A percentile compares a stretch with the other conserved stretches of the same genome.
Conservation (phyloP, 805 yeast species). For the Lipomyces spencermartinsiae region DNA sequence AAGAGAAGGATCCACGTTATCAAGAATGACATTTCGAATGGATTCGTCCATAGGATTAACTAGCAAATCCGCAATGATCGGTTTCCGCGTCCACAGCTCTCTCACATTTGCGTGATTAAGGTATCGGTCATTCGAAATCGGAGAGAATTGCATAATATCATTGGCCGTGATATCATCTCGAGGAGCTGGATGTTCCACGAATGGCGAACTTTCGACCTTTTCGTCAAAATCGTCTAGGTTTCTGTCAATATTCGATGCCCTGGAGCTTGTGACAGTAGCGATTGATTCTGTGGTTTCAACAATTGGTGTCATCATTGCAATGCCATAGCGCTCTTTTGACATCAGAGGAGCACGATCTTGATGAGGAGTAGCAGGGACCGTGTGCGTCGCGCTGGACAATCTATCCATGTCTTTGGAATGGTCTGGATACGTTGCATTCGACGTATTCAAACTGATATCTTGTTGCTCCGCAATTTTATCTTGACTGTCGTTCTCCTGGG, state of each 20-base stretch:
- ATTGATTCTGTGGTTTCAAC: constrained; percentile 43
- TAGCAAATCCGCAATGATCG: constrained; percentile 37
- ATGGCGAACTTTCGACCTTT: constrained; percentile 27
- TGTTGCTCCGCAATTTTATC: not conserved
- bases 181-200: constrained; percentile 32
- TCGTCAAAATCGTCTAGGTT: constrained; percentile 17
- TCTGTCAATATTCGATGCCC: not conserved
- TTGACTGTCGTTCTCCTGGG: not conserved
- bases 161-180: constrained; percentile 12
- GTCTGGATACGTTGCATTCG: not conserved
- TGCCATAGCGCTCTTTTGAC: constrained; percentile 25
- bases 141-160: constrained; percentile 14
- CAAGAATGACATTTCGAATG: constrained; percentile 51
- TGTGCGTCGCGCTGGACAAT: not conserved
- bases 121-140: constrained; percentile 6
- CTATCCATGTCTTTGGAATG: not conserved
- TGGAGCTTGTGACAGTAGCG: constrained; percentile 25
- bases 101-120: not conserved
- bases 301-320: constrained; percentile 44
- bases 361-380: constrained; percentile 34
- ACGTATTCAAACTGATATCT: not conserved
- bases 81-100: constrained; percentile 22
- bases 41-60: constrained; percentile 56
- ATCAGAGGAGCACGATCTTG: constrained; percentile 20
- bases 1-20: constrained; percentile 49